Percentiles rank a stretch among this genome's conserved stretches.
Evolutionary conservation across 2,329 filamentous ascomycete species (phyloP).

Genomic region (Claviceps maximensis): DNA sequence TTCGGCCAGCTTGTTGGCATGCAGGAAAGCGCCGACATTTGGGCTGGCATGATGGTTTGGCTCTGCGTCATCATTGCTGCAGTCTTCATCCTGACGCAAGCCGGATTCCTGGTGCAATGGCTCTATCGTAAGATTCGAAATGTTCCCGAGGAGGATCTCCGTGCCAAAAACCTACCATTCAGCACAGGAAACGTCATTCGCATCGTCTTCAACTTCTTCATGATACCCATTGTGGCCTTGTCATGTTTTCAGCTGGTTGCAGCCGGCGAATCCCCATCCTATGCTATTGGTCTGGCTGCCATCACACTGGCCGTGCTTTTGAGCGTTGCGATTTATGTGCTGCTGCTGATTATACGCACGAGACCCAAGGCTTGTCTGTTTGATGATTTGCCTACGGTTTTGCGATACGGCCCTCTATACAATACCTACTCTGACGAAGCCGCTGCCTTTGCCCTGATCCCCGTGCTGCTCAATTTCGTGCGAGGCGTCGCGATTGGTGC

Average conservation of each 20-base stretch:
- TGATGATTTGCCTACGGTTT: constrained; percentile 79
- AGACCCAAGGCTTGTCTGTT: constrained; percentile 79
- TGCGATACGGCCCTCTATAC: constrained; percentile 86
- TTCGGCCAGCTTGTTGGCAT: constrained; percentile 77
- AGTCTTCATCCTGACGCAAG: constrained; percentile 57
- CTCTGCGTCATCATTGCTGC: constrained; percentile 61
- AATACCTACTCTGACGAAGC: constrained; percentile 96
- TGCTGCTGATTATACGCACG: constrained; percentile 67
- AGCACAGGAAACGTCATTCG: constrained; percentile 66
- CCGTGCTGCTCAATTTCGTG: constrained; percentile 70
- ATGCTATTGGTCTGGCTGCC: constrained; percentile 60
- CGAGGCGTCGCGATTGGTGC: constrained; percentile 85
- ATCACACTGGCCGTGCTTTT: constrained; percentile 62
- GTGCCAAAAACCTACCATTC: constrained; percentile 85
- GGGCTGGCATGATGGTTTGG: constrained; percentile 91
- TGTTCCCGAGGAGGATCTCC: constrained; percentile 72
- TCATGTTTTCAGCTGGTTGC: constrained; percentile 88
- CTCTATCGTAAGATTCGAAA: constrained; percentile 56
- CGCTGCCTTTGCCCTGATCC: constrained; percentile 78
- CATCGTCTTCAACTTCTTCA: constrained; percentile 83
- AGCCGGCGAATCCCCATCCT: constrained; percentile 51
- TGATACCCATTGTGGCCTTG: constrained; percentile 73
- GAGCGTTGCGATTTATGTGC: constrained; percentile 63
- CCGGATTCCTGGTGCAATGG: constrained; percentile 68
- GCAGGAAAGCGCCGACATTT: constrained; percentile 62